phyloP scores from a whole-genome alignment of 2,329 filamentous ascomycete genomes.

The Aureobasidium sp. region DNA sequence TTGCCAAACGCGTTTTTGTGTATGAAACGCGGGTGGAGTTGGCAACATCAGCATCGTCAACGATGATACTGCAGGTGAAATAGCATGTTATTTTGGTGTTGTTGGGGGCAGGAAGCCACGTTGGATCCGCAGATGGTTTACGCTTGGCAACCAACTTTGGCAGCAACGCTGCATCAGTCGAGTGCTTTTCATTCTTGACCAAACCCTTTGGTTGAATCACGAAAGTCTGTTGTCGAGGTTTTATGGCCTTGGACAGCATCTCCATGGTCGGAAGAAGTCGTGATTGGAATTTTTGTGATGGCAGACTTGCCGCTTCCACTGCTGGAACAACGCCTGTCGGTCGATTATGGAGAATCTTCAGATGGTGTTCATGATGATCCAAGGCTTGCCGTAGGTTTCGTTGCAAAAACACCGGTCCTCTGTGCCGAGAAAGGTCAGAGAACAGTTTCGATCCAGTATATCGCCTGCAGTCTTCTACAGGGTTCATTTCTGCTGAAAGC shows the following conservation, averaged over 20 bases:
- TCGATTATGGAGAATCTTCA: constrained; percentile 6
- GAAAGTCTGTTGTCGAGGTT: background rate
- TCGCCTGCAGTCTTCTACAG: constrained; percentile 3
- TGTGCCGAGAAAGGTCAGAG: background rate
- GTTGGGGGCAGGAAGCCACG: constrained; percentile 1
- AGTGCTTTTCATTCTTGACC: background rate
- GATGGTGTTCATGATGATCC: constrained; percentile 23
- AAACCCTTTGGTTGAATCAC: background rate
- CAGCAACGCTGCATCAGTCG: background rate
- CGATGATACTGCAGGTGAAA: background rate
- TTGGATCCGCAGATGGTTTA: constrained; percentile 1
- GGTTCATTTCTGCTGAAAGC: constrained; percentile 7
- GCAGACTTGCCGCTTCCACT: background rate
- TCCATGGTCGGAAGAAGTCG: constrained; percentile 27
- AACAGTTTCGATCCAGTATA: background rate
- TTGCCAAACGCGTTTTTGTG: background rate
- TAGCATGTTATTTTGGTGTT: background rate
- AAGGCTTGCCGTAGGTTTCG: constrained; percentile 28
- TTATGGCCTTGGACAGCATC: constrained; percentile 25
- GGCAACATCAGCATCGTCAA: background rate
- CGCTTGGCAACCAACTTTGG: background rate
- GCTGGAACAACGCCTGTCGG: constrained; percentile 1
- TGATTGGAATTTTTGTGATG: constrained; percentile 10
- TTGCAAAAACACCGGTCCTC: constrained; percentile 22
- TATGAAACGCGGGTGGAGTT: background rate